Evolutionary conservation across 371 early-diverging fungal species (phyloP).

Genomic region (Mortierella polycephala): DNA sequence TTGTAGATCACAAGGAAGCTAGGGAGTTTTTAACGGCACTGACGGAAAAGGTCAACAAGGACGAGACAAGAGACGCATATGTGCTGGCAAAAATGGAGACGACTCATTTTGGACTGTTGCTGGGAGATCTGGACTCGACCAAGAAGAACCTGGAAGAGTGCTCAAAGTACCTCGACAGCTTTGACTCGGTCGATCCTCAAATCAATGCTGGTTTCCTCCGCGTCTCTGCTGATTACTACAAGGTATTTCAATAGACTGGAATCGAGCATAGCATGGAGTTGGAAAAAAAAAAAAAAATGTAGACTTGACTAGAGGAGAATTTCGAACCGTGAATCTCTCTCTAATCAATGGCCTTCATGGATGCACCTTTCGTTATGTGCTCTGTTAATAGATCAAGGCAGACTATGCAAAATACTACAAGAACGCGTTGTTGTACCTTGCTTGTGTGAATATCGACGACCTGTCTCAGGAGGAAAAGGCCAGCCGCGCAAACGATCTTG

Average conservation of each 20-base stretch:
- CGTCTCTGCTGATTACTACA: slow-evolving; percentile 95
- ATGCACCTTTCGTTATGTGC: not conserved
- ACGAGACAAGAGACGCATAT: slow-evolving; percentile 82
- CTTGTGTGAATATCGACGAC: slow-evolving; percentile 89
- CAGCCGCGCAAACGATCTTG: slow-evolving; percentile 91
- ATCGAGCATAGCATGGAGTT: not conserved
- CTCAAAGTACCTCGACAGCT: slow-evolving; percentile 83
- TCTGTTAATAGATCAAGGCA: slow-evolving; percentile 75
- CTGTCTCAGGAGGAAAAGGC: slow-evolving; percentile 77
- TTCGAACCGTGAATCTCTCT: not conserved
- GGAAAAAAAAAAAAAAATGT: not conserved
- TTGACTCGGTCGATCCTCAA: slow-evolving; percentile 86
- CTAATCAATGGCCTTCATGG: no score
- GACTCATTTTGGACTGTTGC: slow-evolving; percentile 82
- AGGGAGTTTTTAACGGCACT: slow-evolving; percentile 73
- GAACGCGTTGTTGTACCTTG: slow-evolving; percentile 91
- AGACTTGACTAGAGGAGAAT: not conserved
- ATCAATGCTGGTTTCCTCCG: slow-evolving; percentile 95
- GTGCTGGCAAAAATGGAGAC: slow-evolving; percentile 88
- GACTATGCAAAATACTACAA: slow-evolving; percentile 95
- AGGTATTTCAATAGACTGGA: slow-evolving; percentile 60
- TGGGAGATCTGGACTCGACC: slow-evolving; percentile 82
- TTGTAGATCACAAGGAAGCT: slow-evolving; percentile 69
- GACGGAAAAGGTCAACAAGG: slow-evolving; percentile 75
- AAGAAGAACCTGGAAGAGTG: slow-evolving; percentile 87